A percentile compares a stretch with the other conserved stretches of the same genome.
These are phyloP conservation scores for Exsudoporus frostii DNA, from an alignment of 768 basidiomycete species.

Conservation along the genomic window DNA sequence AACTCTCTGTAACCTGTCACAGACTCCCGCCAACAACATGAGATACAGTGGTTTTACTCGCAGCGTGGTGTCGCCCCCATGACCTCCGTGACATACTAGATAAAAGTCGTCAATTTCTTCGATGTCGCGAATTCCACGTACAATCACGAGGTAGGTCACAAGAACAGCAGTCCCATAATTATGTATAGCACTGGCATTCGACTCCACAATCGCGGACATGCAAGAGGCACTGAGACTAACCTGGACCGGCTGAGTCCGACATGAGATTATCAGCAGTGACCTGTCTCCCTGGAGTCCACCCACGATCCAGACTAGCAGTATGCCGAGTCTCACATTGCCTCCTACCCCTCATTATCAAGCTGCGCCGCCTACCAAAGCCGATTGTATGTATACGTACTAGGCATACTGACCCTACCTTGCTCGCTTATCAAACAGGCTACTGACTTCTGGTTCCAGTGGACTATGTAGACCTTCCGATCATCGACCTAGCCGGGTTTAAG, in stretches of 20 bases:
- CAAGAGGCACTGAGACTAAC: neutral
- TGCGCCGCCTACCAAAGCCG: conserved; percentile 33
- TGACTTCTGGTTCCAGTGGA: conserved; percentile 36
- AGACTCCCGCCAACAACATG: neutral
- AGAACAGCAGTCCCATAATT: neutral
- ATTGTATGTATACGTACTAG: conserved; percentile 27
- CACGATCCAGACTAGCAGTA: conserved; percentile 2
- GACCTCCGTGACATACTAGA: too few relatives aligned
- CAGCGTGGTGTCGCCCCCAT: neutral
- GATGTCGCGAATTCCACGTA: too few relatives aligned
- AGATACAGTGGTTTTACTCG: neutral
- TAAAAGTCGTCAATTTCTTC: too few relatives aligned
- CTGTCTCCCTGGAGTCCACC: neutral
- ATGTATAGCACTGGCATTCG: neutral
- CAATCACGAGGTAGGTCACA: neutral
- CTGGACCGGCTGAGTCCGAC: neutral
- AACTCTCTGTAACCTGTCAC: neutral
- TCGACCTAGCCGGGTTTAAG: conserved; percentile 45
- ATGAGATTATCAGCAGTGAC: neutral
- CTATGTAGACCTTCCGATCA: conserved; percentile 49
- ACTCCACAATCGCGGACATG: neutral
- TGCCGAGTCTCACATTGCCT: conserved; percentile 34
- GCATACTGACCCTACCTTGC: neutral
- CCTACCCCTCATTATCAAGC: conserved; percentile 36
- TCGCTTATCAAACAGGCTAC: neutral